Evolutionary conservation across 177 flowering plant species (phyloP).

Genomic region (Vitis hybrid): DNA sequence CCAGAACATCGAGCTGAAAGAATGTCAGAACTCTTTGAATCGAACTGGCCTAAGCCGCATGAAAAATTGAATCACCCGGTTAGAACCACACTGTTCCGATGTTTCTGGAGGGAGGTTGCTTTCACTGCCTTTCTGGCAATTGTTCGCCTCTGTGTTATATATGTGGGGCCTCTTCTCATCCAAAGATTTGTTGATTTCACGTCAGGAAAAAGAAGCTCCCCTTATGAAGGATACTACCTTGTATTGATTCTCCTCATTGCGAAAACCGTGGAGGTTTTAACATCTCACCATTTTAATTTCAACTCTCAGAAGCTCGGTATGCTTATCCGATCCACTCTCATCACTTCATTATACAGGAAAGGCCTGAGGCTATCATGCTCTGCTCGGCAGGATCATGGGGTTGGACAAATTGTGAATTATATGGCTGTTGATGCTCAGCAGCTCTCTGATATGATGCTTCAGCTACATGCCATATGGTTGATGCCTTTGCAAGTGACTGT

Average conservation of each 20-base stretch:
- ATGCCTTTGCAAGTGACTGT: constrained; percentile 74
- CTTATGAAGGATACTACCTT: constrained; percentile 83
- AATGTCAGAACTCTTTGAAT: constrained; percentile 57
- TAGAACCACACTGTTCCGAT: constrained; percentile 58
- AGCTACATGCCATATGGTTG: constrained; percentile 81
- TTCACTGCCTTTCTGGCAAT: constrained; percentile 76
- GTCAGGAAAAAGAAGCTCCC: constrained; percentile 62
- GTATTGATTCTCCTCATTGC: constrained; percentile 63
- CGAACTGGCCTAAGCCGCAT: constrained; percentile 69
- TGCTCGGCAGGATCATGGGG: constrained; percentile 80
- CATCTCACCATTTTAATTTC: constrained; percentile 82
- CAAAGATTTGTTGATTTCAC: constrained; percentile 77
- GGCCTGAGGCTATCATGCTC: constrained; percentile 80
- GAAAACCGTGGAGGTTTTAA: constrained; percentile 69
- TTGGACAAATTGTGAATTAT: constrained; percentile 93
- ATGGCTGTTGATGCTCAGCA: constrained; percentile 99
- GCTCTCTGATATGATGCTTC: constrained; percentile 90
- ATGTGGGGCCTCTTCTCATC: constrained; percentile 82
- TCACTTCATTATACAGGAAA: constrained; percentile 77
- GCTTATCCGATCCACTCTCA: constrained; percentile 73
- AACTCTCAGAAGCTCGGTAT: constrained; percentile 81
- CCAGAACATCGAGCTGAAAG: constrained; percentile 72
- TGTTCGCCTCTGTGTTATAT: constrained; percentile 70
- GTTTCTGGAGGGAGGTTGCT: constrained; percentile 79
- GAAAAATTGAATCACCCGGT: constrained; percentile 73